Evolutionary conservation across 345 rosid genomes (phyloP).

Genomic region (Moricandia moricandioides): DNA sequence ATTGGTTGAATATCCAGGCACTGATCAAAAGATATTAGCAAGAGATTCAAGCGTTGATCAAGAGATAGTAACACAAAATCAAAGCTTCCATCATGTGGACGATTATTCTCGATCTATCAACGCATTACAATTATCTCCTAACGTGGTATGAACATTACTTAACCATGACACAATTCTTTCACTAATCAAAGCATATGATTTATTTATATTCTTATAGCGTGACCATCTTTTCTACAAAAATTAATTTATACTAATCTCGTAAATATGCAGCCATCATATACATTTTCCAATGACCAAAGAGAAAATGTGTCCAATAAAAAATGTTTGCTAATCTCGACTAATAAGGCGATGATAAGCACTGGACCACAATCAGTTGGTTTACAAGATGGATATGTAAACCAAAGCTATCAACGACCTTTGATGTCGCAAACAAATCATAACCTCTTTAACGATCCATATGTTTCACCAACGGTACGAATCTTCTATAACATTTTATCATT

Average conservation of each 20-base stretch:
- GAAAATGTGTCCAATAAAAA: slow-evolving; percentile 2
- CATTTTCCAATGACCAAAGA: neutral
- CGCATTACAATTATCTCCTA: neutral
- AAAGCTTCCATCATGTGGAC: neutral
- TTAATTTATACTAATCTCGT: neutral
- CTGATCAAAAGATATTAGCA: neutral
- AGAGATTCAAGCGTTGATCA: neutral
- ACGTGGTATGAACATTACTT: slow-evolving; percentile 15
- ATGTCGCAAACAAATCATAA: neutral
- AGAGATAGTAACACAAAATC: slow-evolving; percentile 17
- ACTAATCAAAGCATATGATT: neutral
- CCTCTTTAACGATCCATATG: neutral
- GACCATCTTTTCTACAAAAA: no score
- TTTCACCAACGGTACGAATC: slow-evolving; percentile 14
- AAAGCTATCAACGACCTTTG: slow-evolving; percentile 9
- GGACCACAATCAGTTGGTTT: neutral
- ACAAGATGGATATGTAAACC: slow-evolving; percentile 1
- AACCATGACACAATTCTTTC: neutral
- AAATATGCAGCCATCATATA: slow-evolving; percentile 7
- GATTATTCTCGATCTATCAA: neutral
- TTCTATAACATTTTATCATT: neutral
- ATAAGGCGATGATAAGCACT: neutral
- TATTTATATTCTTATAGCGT: neutral
- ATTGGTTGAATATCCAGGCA: neutral
- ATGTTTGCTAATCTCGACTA: neutral